Percentiles rank a stretch among this genome's conserved stretches.
Evolutionary conservation across 2,329 filamentous ascomycete genomes (phyloP).

Genomic region (Neospermospora avenae): DNA sequence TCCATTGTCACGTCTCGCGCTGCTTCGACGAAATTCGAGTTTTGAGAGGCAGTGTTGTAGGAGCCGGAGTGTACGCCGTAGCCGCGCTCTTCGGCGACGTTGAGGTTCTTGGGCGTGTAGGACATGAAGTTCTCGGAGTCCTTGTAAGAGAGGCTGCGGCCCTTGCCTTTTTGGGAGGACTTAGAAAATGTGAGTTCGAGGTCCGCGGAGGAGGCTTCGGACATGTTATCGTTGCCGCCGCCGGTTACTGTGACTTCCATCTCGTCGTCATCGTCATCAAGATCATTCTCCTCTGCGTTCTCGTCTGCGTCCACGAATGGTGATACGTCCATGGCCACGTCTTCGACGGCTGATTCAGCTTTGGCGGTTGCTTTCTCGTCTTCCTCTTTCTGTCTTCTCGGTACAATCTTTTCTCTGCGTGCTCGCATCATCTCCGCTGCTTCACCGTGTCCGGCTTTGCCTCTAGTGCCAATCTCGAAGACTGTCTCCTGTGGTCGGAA

Average conservation of each 20-base stretch:
- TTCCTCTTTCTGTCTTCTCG: constrained; percentile 42
- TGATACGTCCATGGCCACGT: constrained; percentile 17
- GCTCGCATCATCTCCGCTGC: constrained; percentile 75
- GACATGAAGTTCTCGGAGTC: constrained; percentile 95
- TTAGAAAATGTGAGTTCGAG: constrained; percentile 70
- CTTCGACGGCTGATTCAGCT: constrained; percentile 34
- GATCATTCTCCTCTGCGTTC: constrained; percentile 30
- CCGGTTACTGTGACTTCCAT: constrained; percentile 35
- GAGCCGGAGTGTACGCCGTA: constrained; percentile 89
- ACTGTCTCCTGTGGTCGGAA: constrained; percentile 92
- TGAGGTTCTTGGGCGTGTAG: constrained; percentile 79
- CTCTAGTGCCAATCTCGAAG: constrained; percentile 84
- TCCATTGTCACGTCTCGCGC: constrained; percentile 91
- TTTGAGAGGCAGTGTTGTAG: constrained; percentile 45
- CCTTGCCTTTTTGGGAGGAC: constrained; percentile 49
- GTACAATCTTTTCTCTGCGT: constrained; percentile 66
- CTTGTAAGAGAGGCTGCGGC: constrained; percentile 64
- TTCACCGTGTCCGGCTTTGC: constrained; percentile 57
- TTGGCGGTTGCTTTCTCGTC: constrained; percentile 40
- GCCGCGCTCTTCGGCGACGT: constrained; percentile 82
- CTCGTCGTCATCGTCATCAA: constrained; percentile 39
- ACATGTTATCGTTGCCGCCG: constrained; percentile 45
- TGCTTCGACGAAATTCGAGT: constrained; percentile 77
- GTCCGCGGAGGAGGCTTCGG: constrained; percentile 57
- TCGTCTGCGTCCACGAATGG: constrained; percentile 9